These are phyloP conservation scores for Cyberlindnera petersonii DNA, from an alignment of 805 yeast species.

Conservation along the genomic window DNA sequence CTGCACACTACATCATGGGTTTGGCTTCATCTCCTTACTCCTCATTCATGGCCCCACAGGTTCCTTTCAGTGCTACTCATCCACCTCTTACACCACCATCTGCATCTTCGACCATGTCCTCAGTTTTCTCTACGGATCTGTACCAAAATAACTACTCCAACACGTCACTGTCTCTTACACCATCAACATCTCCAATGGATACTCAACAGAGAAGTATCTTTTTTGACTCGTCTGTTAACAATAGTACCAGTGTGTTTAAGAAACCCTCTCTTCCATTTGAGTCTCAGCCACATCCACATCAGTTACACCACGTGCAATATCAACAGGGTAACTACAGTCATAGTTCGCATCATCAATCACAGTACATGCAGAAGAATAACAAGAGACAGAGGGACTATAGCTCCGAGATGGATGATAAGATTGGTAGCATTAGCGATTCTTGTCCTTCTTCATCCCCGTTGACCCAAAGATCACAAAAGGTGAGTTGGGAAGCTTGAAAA, in stretches of 20 bases:
- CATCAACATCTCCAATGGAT: slow-evolving; percentile 17
- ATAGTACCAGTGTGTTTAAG: slow-evolving; percentile 6
- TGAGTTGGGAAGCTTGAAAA: slow-evolving; percentile 12
- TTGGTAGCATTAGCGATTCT: slow-evolving; percentile 5
- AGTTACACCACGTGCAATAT: slow-evolving; percentile 7
- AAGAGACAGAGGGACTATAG: slow-evolving; percentile 7
- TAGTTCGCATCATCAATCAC: slow-evolving; percentile 1
- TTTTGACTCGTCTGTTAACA: slow-evolving; percentile 5
- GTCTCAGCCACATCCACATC: slow-evolving; percentile 1
- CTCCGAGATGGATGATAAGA: slow-evolving; percentile 2
- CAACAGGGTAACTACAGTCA: slow-evolving; percentile 2
- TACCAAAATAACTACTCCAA: slow-evolving; percentile 14
- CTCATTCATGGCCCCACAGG: slow-evolving; percentile 14
- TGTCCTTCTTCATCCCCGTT: slow-evolving; percentile 19
- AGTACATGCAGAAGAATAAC: slow-evolving; percentile 1
- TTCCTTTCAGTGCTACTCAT: slow-evolving; percentile 17
- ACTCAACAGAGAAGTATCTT: slow-evolving; percentile 9
- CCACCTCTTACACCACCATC: slow-evolving; percentile 33
- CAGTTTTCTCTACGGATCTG: slow-evolving; percentile 17
- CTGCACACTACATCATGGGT: slow-evolving; percentile 15
- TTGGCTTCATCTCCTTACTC: slow-evolving; percentile 7
- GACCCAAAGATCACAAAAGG: slow-evolving; percentile 20
- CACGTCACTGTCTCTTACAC: slow-evolving; percentile 16
- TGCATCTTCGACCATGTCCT: slow-evolving; percentile 27
- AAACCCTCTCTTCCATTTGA: slow-evolving; percentile 10